Evolutionary conservation across 164 flowering plant species (phyloP), one percentile per base, ranked within the genome.

Genomic region (Houttuynia cordata): DNA sequence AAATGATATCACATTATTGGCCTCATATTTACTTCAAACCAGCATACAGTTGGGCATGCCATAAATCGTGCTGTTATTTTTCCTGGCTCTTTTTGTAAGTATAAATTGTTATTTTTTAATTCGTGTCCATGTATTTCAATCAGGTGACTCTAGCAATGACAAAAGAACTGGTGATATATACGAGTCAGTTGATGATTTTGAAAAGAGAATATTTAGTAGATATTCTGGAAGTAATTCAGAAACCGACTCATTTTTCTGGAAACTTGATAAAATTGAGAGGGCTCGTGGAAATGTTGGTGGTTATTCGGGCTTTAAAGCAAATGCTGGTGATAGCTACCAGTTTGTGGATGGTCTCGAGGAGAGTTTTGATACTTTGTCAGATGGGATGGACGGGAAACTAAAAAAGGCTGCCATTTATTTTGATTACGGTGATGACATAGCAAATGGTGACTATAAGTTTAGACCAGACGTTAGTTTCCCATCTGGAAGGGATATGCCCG

Each of bases 351-450:
- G 73, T 15, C 53, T 78, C 20, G 87, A 80, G 62, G 87, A 80
- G 58, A 75, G 71, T 65, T 70, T 74, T 47, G 69, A 53, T 68
- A 66, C 91, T 12, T 70, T 79, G 64, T 72, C 78, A 9, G 97
- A 85, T 78, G 86, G 87, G 52, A 76, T 87, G 85, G 90, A 85
- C 64, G 79, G 69, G 57, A 83, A 82, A 66, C 65, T 91, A 72
- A 73, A 76, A 78, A 62, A 81, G 64, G 91, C 86, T n/a, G 91
- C 96, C 20, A 61, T 72, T 9, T 75, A 74, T 61, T 90, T 83
- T 69, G 77, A 59, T 62, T 68, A 81, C 63, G 63, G 70, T 10
- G 82, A 82, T 1, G 93, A 85, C 72, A 69, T 76, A 0, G 6
- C 7, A 6, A 8, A 69, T 24, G 84, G 80, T 0, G 80, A 75